phyloP scores from a whole-genome alignment of 2,329 filamentous ascomycete genomes.

The Colletotrichum australisinense region DNA sequence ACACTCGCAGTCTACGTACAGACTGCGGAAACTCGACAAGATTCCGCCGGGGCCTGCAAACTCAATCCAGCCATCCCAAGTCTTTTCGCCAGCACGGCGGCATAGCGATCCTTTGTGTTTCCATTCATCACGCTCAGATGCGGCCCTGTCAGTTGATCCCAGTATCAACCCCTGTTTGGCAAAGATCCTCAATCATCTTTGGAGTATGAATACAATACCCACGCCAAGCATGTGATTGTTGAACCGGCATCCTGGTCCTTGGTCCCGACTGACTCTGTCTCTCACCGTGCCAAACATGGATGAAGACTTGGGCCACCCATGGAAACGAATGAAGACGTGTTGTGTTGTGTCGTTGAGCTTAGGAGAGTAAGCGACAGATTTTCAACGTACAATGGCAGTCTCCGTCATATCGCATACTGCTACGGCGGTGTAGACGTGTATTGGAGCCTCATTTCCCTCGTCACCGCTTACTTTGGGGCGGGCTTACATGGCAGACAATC shows the following conservation, averaged over 20 bases:
- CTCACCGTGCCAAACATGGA: neutral
- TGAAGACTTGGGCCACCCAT: constrained; percentile 1
- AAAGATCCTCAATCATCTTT: neutral
- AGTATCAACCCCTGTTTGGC: neutral
- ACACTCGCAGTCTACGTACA: neutral
- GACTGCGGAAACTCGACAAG: neutral
- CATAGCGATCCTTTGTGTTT: neutral
- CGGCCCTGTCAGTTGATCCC: constrained; percentile 3
- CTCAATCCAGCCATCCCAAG: constrained; percentile 18
- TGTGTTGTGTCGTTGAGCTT: neutral
- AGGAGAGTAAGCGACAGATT: neutral
- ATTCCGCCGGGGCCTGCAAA: constrained; percentile 10
- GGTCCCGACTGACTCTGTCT: constrained; percentile 1
- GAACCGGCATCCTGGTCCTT: neutral
- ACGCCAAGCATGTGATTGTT: constrained; percentile 22
- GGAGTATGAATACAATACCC: neutral
- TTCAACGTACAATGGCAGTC: neutral
- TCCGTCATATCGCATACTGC: neutral
- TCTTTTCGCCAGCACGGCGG: neutral
- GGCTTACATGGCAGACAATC: neutral
- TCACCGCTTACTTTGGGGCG: neutral
- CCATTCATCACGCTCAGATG: constrained; percentile 1
- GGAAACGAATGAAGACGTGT: constrained; percentile 3
- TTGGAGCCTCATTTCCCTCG: neutral
- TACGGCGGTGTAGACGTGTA: constrained; percentile 1